A percentile compares a stretch with the other conserved stretches of the same genome.
These are phyloP conservation scores for Periconia sp. DNA, from an alignment of 2,329 filamentous ascomycete species.

Conservation along the genomic window DNA sequence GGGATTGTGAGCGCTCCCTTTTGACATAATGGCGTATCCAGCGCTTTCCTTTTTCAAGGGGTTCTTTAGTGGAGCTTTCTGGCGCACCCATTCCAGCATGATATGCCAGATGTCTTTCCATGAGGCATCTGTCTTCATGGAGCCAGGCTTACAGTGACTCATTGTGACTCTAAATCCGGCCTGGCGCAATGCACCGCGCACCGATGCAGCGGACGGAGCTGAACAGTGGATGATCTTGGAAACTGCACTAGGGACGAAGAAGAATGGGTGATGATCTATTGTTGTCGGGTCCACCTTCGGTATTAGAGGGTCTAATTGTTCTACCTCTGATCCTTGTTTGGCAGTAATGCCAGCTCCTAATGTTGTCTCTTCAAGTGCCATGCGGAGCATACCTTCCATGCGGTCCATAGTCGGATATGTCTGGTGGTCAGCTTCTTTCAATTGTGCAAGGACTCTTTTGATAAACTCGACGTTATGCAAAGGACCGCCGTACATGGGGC, in stretches of 20 bases:
- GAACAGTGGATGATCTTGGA: constrained; percentile 78
- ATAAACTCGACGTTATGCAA: constrained; percentile 87
- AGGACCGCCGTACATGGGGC: constrained; percentile 93
- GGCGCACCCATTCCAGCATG: constrained; percentile 88
- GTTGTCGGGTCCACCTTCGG: constrained; percentile 42
- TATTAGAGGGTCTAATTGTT: constrained; percentile 45
- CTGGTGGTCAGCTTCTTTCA: constrained; percentile 69
- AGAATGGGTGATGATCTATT: constrained; percentile 82
- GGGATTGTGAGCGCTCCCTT: constrained; percentile 23
- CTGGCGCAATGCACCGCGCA: constrained; percentile 80
- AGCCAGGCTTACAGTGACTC: constrained; percentile 87
- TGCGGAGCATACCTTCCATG: constrained; percentile 89
- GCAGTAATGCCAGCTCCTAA: constrained; percentile 33
- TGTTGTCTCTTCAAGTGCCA: constrained; percentile 77
- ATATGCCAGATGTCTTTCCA: constrained; percentile 92
- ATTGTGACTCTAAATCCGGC: constrained; percentile 83
- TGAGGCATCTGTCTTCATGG: constrained; percentile 91
- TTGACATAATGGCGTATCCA: constrained; percentile 71
- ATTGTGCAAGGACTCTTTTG: constrained; percentile 73
- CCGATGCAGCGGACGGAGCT: constrained; percentile 77
- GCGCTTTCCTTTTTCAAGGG: constrained; percentile 73
- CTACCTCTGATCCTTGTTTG: constrained; percentile 21
- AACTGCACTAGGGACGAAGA: constrained; percentile 77
- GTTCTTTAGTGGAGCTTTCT: constrained; percentile 78
- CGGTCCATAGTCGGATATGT: constrained; percentile 81